Base-by-base conservation (phyloP, 306 rosid species). In the Cucurbita ficifolia region DNA sequence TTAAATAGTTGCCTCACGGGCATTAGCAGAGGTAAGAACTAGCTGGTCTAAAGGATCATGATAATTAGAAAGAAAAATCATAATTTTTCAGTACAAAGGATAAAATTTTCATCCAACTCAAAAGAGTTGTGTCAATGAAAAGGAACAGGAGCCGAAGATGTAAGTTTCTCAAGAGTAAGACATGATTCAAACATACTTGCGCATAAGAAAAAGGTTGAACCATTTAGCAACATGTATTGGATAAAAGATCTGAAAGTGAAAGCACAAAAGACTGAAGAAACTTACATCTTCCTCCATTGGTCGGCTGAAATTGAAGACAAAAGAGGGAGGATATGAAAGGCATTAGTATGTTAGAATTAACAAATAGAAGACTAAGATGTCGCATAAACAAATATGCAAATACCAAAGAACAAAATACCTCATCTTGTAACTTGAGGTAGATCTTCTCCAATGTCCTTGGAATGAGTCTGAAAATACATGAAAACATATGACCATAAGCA, bases 251-350 rank as follows among this genome's bases (percentile, higher is more conserved):
- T 29, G 39, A 48, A 45, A 33, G 52, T 24, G 29, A 24, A 53
- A 33, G 68, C 24, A 24, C 8, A 73, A 52, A 78, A 22, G 62
- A 19, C 46, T 40, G 74, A 57, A 19, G 56, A 29, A 76, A 82
- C 98, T 87, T 83, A 87, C 98, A 40, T 93, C 97, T 88, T 88
- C 98, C 76, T 93, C 96, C 94, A 86, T 80, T 71, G 96, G 90
- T 12, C 86, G 84, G 76, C 92, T 72, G 82, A 58, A 57, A 65
- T 69, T n/a, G 8, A 29, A 8, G 74, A 49, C 29, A 50, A 70
- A 29, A 29, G 8, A 11, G 12, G 73, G 39, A 19, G 72, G 39
- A 33, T 29, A 49, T 17, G 24, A 70, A 70, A 70, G 9, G 10
- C 74, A 70, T 70, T 24, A 70, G 74, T 50, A 49, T 4, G 33